These are phyloP conservation scores for Paramecium octaurelia DNA, from an alignment of 73 alveolate genomes.

Conservation along the genomic window DNA sequence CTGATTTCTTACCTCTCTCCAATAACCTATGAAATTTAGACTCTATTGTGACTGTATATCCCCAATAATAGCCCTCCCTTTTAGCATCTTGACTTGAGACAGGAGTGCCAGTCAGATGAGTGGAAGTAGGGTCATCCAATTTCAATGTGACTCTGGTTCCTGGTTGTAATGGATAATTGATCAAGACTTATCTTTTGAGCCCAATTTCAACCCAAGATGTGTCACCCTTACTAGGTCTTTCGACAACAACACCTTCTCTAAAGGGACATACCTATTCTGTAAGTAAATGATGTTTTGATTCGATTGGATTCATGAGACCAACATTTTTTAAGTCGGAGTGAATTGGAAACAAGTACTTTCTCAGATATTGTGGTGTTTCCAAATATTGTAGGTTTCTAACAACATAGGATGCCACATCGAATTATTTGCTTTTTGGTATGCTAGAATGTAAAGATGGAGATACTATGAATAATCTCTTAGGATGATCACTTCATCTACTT, in stretches of 20 bases:
- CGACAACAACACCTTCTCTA: constrained; percentile 95
- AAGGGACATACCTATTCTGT: constrained; percentile 86
- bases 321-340: constrained; percentile 83
- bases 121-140: constrained; percentile 69
- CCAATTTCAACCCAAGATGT: constrained; percentile 98
- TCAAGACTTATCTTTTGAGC: constrained; percentile 82
- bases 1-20: background rate
- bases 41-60: background rate
- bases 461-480: constrained; percentile 31
- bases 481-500: constrained; percentile 27
- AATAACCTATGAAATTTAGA: constrained; percentile 10
- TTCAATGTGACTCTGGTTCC: constrained; percentile 95
- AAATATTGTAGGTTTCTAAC: constrained; percentile 83
- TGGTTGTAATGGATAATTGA: constrained; percentile 80
- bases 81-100: constrained; percentile 19
- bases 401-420: background rate
- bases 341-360: constrained; percentile 93
- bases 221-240: constrained; percentile 84
- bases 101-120: constrained; percentile 1
- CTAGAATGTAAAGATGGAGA: background rate
- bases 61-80: background rate
- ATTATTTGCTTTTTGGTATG: background rate
- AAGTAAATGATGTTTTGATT: constrained; percentile 91
- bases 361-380: constrained; percentile 96
- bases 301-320: constrained; percentile 96